A percentile compares a stretch with the other conserved stretches of the same genome.
These are phyloP conservation scores for Microsporum audouinii DNA, from an alignment of 2,329 filamentous ascomycete species.

Conservation along the genomic window DNA sequence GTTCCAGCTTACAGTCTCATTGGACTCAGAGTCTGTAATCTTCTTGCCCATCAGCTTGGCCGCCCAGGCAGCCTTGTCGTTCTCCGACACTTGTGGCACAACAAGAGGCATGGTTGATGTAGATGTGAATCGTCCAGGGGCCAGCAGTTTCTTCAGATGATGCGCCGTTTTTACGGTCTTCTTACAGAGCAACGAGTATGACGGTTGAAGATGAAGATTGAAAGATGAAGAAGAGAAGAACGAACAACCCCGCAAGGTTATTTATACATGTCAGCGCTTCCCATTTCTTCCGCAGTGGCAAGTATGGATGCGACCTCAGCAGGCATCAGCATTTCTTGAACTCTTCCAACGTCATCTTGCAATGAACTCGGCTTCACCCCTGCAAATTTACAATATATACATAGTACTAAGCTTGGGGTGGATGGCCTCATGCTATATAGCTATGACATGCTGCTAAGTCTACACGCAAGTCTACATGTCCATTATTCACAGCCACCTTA, in stretches of 20 bases:
- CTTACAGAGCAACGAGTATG: neutral
- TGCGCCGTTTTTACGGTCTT: neutral
- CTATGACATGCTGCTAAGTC: neutral
- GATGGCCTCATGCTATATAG: neutral
- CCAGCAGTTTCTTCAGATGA: neutral
- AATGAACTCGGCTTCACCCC: neutral
- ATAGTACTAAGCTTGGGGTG: too few species aligned
- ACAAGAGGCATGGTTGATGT: conserved; percentile 36
- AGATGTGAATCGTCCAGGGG: neutral
- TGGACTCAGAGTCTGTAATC: conserved; percentile 25
- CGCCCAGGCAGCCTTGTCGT: conserved; percentile 32
- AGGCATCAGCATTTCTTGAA: neutral
- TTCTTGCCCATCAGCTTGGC: conserved; percentile 38
- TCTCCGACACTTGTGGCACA: conserved; percentile 32
- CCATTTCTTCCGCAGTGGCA: neutral
- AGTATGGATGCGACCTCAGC: conserved; percentile 3
- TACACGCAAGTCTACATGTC: neutral
- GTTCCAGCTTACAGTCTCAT: conserved; percentile 12
- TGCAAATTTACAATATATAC: neutral
- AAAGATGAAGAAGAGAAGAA: neutral
- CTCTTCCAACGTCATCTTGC: neutral
- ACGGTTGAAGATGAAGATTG: neutral
- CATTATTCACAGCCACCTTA: neutral
- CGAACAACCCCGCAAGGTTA: neutral
- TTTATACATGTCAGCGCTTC: neutral